Conservation (phyloP, 1,284 basidiomycete species). For the Ceratobasidium papillatum region DNA sequence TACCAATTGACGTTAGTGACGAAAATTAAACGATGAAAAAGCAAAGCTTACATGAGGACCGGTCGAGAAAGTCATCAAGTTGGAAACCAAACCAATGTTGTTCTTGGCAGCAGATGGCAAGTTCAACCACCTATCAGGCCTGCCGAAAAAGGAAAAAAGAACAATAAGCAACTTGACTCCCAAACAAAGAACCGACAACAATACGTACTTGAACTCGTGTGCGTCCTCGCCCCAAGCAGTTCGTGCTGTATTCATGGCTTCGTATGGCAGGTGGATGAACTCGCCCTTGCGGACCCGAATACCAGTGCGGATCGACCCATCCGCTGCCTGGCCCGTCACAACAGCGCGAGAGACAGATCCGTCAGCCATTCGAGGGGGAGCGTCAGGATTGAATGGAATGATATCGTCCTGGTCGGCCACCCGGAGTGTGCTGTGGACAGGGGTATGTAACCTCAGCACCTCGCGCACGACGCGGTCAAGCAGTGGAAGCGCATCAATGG, state of each 20-base stretch:
- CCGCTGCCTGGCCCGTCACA: conserved; percentile 8
- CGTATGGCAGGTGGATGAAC: conserved; percentile 68
- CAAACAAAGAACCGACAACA: conserved; percentile 37
- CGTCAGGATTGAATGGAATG: conserved; percentile 61
- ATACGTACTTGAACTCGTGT: conserved; percentile 62
- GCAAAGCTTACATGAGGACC: conserved; percentile 32
- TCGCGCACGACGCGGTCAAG: conserved; percentile 75
- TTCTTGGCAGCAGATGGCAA: conserved; percentile 55
- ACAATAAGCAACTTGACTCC: conserved; percentile 42
- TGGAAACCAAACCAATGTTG: conserved; percentile 69
- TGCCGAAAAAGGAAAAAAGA: conserved; percentile 46
- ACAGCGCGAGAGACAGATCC: conserved; percentile 33
- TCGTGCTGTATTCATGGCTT: conserved; percentile 67
- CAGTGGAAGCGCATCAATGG: conserved; percentile 59
- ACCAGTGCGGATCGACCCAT: conserved; percentile 24
- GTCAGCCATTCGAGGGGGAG: conserved; percentile 14
- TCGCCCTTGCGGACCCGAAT: conserved; percentile 63
- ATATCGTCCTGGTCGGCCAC: conserved; percentile 63
- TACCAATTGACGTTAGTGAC: conserved; percentile 58
- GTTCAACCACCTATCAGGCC: conserved; percentile 68
- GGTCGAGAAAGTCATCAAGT: conserved; percentile 67
- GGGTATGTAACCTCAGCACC: conserved; percentile 68
- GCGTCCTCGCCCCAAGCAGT: conserved; percentile 77
- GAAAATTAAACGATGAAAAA: conserved; percentile 48
- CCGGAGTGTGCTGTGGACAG: conserved; percentile 73